Conservation (phyloP, 352 stramenopile species). For the Thalassiosira delicatula region DNA sequence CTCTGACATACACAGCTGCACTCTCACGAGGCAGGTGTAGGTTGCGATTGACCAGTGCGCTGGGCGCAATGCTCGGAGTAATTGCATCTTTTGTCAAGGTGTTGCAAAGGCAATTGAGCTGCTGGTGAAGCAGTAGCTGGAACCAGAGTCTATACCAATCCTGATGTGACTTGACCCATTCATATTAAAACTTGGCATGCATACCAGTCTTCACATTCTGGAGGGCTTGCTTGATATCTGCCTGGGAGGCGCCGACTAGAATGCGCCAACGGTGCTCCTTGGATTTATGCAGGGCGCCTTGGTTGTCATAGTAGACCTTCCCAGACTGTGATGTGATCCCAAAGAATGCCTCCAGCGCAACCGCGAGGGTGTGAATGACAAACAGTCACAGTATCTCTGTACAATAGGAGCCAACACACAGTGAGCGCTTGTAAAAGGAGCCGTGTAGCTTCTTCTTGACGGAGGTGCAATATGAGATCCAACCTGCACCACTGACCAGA, state of each 20-base stretch:
- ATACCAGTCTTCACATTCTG: neutral
- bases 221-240: slow-evolving; percentile 5
- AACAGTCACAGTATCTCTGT: slow-evolving; percentile 11
- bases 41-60: too few species aligned
- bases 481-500: slow-evolving; percentile 13
- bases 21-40: neutral
- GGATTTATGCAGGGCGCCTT: neutral
- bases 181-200: neutral
- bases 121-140: neutral
- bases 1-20: neutral
- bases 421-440: neutral
- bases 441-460: neutral
- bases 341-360: neutral
- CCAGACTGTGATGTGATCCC: neutral
- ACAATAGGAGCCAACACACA: slow-evolving; percentile 3
- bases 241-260: neutral
- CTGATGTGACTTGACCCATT: slow-evolving; percentile 1
- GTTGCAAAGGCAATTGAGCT: slow-evolving; percentile 5
- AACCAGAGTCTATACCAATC: neutral
- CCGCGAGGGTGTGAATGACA: slow-evolving; percentile 1
- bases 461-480: slow-evolving; percentile 4
- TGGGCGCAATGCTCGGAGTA: neutral
- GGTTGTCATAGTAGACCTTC: slow-evolving; percentile 24
- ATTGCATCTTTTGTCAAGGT: neutral
- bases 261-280: neutral